Conservation (phyloP, 495 filamentous ascomycete species). For the Hypoxylon lenormandii region DNA sequence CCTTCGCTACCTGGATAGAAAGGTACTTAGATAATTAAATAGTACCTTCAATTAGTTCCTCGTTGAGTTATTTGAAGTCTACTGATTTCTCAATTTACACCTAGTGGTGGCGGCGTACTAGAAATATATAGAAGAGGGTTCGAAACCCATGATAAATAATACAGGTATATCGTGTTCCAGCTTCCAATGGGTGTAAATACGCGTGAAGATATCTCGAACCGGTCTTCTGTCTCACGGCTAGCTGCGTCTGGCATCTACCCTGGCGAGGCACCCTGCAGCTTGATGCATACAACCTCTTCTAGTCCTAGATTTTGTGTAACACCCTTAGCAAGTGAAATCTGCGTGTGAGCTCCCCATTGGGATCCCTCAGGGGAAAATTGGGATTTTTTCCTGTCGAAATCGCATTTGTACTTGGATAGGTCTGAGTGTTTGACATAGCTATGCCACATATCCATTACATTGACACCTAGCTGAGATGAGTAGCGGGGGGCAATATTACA, state of each 20-base stretch:
- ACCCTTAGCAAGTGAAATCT: slow-evolving; percentile 1
- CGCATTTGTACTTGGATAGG: neutral
- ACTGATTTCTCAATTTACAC: too few species aligned
- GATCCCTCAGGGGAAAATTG: slow-evolving; percentile 29
- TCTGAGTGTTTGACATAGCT: slow-evolving; percentile 13
- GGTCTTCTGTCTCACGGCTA: slow-evolving; percentile 47
- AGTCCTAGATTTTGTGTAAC: slow-evolving; percentile 22
- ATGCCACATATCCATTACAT: slow-evolving; percentile 13
- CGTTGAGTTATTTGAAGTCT: too few species aligned
- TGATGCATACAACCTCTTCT: slow-evolving; percentile 37
- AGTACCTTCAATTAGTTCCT: too few species aligned
- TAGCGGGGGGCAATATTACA: slow-evolving; percentile 30
- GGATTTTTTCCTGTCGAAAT: slow-evolving; percentile 2
- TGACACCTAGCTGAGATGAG: slow-evolving; percentile 16
- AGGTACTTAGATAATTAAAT: too few species aligned
- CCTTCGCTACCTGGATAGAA: too few species aligned
- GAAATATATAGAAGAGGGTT: neutral
- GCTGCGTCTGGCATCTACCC: slow-evolving; percentile 45
- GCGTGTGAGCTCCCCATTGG: slow-evolving; percentile 13
- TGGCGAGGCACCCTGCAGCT: slow-evolving; percentile 37
- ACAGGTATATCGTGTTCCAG: too few species aligned
- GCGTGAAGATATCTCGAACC: slow-evolving; percentile 34
- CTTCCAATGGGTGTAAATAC: too few species aligned
- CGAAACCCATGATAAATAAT: neutral
- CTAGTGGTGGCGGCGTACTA: neutral